Conservation (phyloP, 805 yeast genomes). For the Candida mattraensis region DNA sequence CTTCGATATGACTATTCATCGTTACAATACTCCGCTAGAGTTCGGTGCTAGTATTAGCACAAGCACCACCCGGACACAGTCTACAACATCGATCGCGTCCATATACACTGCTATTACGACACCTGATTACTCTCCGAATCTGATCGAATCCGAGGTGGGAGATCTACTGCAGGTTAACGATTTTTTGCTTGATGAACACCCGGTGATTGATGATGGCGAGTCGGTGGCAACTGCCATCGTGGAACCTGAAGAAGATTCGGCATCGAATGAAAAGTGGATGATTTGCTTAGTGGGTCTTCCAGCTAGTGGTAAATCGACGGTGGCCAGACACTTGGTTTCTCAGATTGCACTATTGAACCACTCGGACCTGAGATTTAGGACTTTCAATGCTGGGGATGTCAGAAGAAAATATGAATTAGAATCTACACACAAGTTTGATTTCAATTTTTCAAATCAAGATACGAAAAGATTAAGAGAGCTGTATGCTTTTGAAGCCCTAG, state of each 20-base stretch:
- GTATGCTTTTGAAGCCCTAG: conserved; percentile 94
- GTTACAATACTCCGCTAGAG: conserved; percentile 18
- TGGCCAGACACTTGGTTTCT: conserved; percentile 29
- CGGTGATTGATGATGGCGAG: conserved; percentile 15
- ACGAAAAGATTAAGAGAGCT: conserved; percentile 70
- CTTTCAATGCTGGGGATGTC: conserved; percentile 54
- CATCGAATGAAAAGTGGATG: conserved; percentile 29
- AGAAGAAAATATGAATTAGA: conserved; percentile 39
- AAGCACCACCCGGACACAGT: conserved; percentile 19
- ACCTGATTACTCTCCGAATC: conserved; percentile 33
- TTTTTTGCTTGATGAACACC: conserved; percentile 23
- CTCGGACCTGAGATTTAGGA: conserved; percentile 24
- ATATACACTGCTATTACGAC: conserved; percentile 26
- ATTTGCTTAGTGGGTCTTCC: conserved; percentile 74
- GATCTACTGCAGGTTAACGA: conserved; percentile 24
- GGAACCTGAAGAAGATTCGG: conserved; percentile 7
- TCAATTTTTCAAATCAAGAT: conserved; percentile 34
- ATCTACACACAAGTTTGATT: conserved; percentile 24
- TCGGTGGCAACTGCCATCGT: conserved; percentile 7
- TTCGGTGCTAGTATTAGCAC: conserved; percentile 5
- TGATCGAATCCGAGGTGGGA: conserved; percentile 32
- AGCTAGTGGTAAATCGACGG: conserved; percentile 83
- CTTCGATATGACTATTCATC: conserved; percentile 24
- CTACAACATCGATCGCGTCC: conserved; percentile 24
- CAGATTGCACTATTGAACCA: conserved; percentile 19